Base-by-base conservation (phyloP, 2,329 filamentous ascomycete genomes). In the Penicillium expansum region DNA sequence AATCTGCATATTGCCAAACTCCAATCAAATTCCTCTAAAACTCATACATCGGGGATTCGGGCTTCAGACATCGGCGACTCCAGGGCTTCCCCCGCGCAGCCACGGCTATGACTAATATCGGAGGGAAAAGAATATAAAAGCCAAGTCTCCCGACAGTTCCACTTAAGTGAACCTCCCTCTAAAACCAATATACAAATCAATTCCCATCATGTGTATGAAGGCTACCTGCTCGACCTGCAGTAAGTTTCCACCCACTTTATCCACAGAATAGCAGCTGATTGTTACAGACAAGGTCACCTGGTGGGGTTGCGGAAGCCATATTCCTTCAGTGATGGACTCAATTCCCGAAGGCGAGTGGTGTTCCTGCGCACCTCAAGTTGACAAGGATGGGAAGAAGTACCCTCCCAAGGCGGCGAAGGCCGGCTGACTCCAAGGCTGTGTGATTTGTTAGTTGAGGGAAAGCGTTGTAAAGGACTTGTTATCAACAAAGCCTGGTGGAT, bases 301-400 rank as follows among this genome's bases (percentile, higher is more conserved):
- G 86, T 83, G 79, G 75, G 86, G 86, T 59, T 89, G 86, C 72
- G 86, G 86, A 60, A 77, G 65, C 59, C 84, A 89, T 74, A 77
- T 88, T 63, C 75, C 83, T 13, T 71, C 71, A 16, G 86, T 90
- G 64, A 83, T 91, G 77, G 83, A 86, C 70, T 67, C 71, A 27
- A 71, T 90, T 42, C 80, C 85, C 5, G 74, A 78, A 35, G 73
- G 77, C 6, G 79, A 89, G 39, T 83, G 86, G 74, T 91, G 88
- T 77, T 78, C 76, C 24, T 91, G 88, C 70, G 77, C 81, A 65
- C 87, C 87, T 29, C 83, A 83, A 69, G 77, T 89, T 60, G 81
- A 85, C 67, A 77, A 79, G 39, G 80, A 83, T 54, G 86, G 85
- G 44, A 83, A 82, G 66, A 66, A 80, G 67, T 90, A 89, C 67